These are phyloP conservation scores for Bruguiera parviflora DNA, from an alignment of 345 rosid species.

Conservation along the genomic window DNA sequence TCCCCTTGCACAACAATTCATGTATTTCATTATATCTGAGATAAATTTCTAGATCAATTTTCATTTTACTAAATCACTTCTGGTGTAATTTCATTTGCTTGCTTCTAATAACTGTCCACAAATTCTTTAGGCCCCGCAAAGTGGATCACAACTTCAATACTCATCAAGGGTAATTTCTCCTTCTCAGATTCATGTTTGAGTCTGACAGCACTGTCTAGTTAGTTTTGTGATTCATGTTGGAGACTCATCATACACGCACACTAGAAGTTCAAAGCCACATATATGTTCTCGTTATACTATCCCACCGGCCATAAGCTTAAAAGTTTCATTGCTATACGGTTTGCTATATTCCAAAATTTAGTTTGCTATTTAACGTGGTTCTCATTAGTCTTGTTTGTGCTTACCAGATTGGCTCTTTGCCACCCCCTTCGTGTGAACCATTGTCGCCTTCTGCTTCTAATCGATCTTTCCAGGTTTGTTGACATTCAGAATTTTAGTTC, in stretches of 20 bases:
- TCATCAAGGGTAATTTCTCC: conserved; percentile 19
- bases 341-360: conserved; percentile 2
- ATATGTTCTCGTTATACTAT: neutral
- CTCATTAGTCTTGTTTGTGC: conserved; percentile 18
- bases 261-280: too few relatives aligned
- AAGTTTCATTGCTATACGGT: neutral
- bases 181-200: neutral
- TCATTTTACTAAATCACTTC: neutral
- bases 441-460: conserved; percentile 36
- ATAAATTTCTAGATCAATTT: neutral
- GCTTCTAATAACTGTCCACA: neutral
- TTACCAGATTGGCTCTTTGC: conserved; percentile 48
- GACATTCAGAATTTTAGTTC: neutral
- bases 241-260: neutral
- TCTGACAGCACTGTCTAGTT: neutral
- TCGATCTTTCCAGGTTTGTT: conserved; percentile 52
- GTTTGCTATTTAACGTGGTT: neutral
- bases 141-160: conserved; percentile 19
- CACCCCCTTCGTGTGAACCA: conserved; percentile 41
- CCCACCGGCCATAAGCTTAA: neutral
- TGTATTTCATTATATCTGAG: neutral
- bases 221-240: neutral
- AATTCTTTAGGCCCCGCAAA: conserved; percentile 22
- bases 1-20: neutral
- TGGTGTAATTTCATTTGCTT: neutral